Conservation (phyloP, 2,329 filamentous ascomycete genomes). For the Aspergillus luchuensis region DNA sequence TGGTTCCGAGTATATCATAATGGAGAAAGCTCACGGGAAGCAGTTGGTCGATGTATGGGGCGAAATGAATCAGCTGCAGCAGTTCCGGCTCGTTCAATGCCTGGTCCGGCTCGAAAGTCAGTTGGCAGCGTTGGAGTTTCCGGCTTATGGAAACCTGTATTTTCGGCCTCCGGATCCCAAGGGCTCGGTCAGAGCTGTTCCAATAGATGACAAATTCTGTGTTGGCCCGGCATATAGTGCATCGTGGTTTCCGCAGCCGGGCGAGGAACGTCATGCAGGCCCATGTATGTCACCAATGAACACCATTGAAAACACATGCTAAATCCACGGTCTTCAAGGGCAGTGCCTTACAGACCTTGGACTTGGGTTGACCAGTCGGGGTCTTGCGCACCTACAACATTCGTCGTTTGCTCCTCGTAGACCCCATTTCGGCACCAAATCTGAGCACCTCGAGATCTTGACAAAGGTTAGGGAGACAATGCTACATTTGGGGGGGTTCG, state of each 20-base stretch:
- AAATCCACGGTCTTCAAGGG: too few relatives aligned
- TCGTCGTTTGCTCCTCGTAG: constrained; percentile 8
- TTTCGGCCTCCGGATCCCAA: too few relatives aligned
- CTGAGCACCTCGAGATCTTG: constrained; percentile 13
- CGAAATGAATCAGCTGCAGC: constrained; percentile 26
- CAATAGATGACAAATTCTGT: constrained; percentile 17
- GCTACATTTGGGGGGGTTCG: constrained; percentile 2
- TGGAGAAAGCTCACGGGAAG: constrained; percentile 34
- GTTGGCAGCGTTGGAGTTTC: constrained; percentile 29
- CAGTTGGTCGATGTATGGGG: constrained; percentile 35
- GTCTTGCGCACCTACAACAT: constrained; percentile 13
- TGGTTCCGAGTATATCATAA: constrained; percentile 39
- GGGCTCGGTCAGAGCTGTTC: too few relatives aligned
- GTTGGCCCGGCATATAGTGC: constrained; percentile 18
- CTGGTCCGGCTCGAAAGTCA: constrained; percentile 29
- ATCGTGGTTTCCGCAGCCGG: constrained; percentile 17
- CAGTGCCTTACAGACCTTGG: constrained; percentile 13
- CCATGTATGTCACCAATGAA: too few relatives aligned
- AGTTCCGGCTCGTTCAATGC: constrained; percentile 30
- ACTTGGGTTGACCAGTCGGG: constrained; percentile 11
- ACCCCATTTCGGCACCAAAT: constrained; percentile 16
- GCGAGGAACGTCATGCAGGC: too few relatives aligned
- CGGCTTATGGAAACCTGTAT: constrained; percentile 31
- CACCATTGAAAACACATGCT: too few relatives aligned
- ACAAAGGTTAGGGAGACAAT: constrained; percentile 12